Conservation (phyloP, 331 rosid genomes). For the Phaseolus coccineus region DNA sequence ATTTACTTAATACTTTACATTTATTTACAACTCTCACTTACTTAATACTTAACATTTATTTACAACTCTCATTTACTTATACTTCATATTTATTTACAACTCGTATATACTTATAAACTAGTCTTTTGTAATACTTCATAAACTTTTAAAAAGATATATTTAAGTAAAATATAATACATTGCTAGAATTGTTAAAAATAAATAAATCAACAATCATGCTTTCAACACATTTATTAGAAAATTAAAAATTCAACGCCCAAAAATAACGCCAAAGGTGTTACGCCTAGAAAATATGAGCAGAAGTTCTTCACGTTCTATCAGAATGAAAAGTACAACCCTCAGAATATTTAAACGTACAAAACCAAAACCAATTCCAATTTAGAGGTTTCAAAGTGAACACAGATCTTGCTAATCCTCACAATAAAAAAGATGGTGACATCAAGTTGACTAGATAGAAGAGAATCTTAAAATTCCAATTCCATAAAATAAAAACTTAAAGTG, state of each 20-base stretch:
- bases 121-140: no score
- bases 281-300: neutral
- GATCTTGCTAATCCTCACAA: neutral
- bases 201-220: neutral
- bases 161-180: no score
- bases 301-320: no score
- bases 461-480: constrained; percentile 56
- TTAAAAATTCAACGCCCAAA: neutral
- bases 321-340: neutral
- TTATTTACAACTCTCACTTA: no score
- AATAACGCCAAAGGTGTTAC: neutral
- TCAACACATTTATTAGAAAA: neutral
- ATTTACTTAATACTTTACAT: no score
- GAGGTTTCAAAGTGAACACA: neutral
- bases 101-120: no score
- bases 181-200: neutral
- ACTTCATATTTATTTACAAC: no score
- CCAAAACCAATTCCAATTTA: neutral
- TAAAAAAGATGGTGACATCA: neutral
- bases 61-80: no score
- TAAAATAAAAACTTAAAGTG: constrained; percentile 54
- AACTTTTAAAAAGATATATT: no score
- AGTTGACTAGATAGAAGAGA: constrained; percentile 39
- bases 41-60: no score
- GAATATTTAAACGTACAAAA: neutral